phyloP scores from a whole-genome alignment of 306 rosid genomes.

The Carpinus fangiana region DNA sequence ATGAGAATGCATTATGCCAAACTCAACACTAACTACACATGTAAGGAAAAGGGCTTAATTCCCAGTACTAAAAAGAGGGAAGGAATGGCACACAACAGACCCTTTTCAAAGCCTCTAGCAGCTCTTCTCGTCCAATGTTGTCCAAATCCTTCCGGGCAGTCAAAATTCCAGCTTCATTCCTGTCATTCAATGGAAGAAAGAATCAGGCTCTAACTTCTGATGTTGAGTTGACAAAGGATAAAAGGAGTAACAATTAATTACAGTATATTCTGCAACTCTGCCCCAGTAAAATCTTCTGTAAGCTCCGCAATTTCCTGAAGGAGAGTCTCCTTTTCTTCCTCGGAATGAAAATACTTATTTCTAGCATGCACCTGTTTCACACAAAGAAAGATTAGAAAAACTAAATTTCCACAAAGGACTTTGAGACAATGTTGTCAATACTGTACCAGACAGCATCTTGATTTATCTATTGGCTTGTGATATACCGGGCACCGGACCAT shows the following conservation, averaged over 20 bases:
- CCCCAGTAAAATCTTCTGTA: constrained; percentile 97
- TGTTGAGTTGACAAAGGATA: constrained; percentile 24
- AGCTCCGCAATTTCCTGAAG: constrained; percentile 83
- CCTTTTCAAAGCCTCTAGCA: constrained; percentile 95
- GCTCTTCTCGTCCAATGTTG: constrained; percentile 83
- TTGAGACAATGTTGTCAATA: background rate
- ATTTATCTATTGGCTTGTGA: background rate
- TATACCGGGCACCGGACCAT: background rate
- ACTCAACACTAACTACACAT: constrained; percentile 11
- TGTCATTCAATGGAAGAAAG: constrained; percentile 44
- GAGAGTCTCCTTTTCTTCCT: constrained; percentile 71
- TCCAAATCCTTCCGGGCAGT: constrained; percentile 97
- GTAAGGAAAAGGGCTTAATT: constrained; percentile 15
- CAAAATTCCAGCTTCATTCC: constrained; percentile 99
- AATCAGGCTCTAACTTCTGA: constrained; percentile 25
- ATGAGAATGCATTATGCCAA: constrained; percentile 11
- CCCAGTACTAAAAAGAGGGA: constrained; percentile 27
- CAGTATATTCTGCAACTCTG: constrained; percentile 97
- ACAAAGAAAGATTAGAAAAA: constrained; percentile 12
- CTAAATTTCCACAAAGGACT: constrained; percentile 1
- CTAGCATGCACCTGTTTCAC: constrained; percentile 87
- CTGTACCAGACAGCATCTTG: background rate
- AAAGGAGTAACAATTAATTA: constrained; percentile 37
- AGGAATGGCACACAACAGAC: constrained; percentile 44
- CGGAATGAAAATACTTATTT: constrained; percentile 82